Base-by-base conservation (phyloP, 345 rosid species). In the Boechera retrofracta region DNA sequence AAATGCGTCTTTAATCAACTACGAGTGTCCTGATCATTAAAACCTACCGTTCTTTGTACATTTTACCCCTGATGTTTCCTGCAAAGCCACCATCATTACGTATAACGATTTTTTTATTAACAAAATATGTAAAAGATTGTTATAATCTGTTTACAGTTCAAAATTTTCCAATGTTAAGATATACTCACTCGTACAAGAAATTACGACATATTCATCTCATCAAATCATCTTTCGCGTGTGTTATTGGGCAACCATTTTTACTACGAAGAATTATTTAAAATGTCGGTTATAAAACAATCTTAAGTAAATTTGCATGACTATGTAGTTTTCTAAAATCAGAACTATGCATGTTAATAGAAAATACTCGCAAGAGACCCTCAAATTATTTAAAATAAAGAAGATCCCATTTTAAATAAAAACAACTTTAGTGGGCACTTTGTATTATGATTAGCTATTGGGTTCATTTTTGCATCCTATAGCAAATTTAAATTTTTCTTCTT, bases 1-100 rank as follows among this genome's bases (percentile, higher is more conserved):
- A 77, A 77, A 63, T 49, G 61, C 53, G 35, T 64, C 35, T 47
- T 28, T 8, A 48, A 71, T 76, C 42, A 69, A 69, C 5, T 5
- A 77, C 64, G 41, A 64, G 21, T 72, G 81, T 78, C 81, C 33
- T 48, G 48, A 72, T 78, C 81, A 66, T 42, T 65, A 65, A 2
- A 71, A 78, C 81, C 77, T 72, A 72, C 77, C 81, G 77, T 78
- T 78, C 72, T 71, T 63, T 77, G 67, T 49, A 39, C 68, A 71
- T 72, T 72, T 77, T 31, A 24, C 10, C 38, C 10, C 10, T 47
- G 29, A 56, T 77, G 81, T 77, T 71, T 71, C 81, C 81, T 57
- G 49, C 5, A 32, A 71, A 71, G 67, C 67, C 48, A 71, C 57
- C 81, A 77, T 48, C 16, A 38, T 35, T 71, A 48, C 76, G 61